Evolutionary conservation across 108 stramenopile genomes (phyloP).

Genomic region (Aurantiochytrium sp.): DNA sequence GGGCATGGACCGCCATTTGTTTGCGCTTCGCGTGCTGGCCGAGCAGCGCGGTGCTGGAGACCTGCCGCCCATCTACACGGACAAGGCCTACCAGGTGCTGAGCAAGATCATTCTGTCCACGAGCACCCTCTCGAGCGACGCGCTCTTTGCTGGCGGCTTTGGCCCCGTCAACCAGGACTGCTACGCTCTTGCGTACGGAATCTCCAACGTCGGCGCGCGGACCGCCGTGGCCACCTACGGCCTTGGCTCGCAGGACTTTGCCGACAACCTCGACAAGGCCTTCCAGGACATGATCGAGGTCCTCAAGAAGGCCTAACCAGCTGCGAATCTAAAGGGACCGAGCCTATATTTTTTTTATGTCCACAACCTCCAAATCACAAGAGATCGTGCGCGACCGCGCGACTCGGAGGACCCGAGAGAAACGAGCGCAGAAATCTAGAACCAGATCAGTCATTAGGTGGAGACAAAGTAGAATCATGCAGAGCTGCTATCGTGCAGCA

Average conservation of each 20-base stretch:
- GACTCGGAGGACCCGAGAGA: too few species aligned
- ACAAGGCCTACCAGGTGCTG: slow-evolving; percentile 4
- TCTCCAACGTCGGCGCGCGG: neutral
- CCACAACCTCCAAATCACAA: too few species aligned
- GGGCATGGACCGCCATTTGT: slow-evolving; percentile 52
- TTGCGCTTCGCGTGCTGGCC: slow-evolving; percentile 39
- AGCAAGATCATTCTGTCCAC: slow-evolving; percentile 29
- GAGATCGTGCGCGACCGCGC: too few species aligned
- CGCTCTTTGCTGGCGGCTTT: slow-evolving; percentile 37
- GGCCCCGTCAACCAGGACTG: slow-evolving; percentile 17
- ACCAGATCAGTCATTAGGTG: too few species aligned
- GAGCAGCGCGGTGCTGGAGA: neutral
- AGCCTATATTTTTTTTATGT: too few species aligned
- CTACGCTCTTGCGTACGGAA: slow-evolving; percentile 33
- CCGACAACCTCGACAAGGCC: neutral
- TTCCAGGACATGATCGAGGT: slow-evolving; percentile 1
- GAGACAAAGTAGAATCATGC: too few species aligned
- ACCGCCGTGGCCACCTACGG: slow-evolving; percentile 31
- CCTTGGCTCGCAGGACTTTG: slow-evolving; percentile 31
- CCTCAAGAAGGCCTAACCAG: neutral
- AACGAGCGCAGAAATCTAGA: too few species aligned
- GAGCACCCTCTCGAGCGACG: neutral
- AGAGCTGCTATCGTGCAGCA: too few species aligned
- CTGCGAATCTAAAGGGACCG: too few species aligned
- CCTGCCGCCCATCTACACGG: slow-evolving; percentile 27